Base-by-base conservation (phyloP, 1,139 yeast species). In the Sugiyamaella japonica region DNA sequence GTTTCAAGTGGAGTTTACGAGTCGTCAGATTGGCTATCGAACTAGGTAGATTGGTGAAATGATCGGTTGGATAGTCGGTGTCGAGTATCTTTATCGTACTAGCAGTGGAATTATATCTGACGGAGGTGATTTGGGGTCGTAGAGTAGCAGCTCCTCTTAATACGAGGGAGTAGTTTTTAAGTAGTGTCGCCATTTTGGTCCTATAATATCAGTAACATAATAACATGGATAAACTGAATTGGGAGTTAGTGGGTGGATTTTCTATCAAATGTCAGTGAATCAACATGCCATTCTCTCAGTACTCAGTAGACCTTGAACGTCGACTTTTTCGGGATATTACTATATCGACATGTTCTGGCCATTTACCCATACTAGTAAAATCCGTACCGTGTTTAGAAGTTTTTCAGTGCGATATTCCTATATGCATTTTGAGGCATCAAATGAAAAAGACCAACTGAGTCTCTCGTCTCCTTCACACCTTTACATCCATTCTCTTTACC, bases 31-130 rank as follows among this genome's bases (percentile, higher is more conserved):
- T 80, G 17, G 86, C 67, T 45, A 93, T 89, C 49, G 85, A 78
- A 1, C 85, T 84, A 0, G 97, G 89, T 1, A 88, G 85, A 65
- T 93, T 93, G 8, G 98, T 89, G 87, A 90, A 85, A 42, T 81
- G 84, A 67, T 90, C 96, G 1, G 85, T 78, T 32, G 73, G 69
- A 66, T 83, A 87, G 1, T 70, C 63, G 56, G 78, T 76, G 1
- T 84, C 86, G 49, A 78, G 76, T 4, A 48, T 36, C 1, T 20
- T 48, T 20, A 48, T 40, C 16, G 44, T 28, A 7, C 34, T 17
- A 4, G 36, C n/a, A 28, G 25, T 44, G 3, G 48, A 34, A 34
- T 32, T 44, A 36, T 32, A 20, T 20, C 48, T 32, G 6, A 20
- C 6, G 10, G 3, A 9, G 16, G 12, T 34, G n/a, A 7, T 34